Evolutionary conservation across 106 monocot genomes (phyloP).

Genomic region (Dioscorea dumetorum): DNA sequence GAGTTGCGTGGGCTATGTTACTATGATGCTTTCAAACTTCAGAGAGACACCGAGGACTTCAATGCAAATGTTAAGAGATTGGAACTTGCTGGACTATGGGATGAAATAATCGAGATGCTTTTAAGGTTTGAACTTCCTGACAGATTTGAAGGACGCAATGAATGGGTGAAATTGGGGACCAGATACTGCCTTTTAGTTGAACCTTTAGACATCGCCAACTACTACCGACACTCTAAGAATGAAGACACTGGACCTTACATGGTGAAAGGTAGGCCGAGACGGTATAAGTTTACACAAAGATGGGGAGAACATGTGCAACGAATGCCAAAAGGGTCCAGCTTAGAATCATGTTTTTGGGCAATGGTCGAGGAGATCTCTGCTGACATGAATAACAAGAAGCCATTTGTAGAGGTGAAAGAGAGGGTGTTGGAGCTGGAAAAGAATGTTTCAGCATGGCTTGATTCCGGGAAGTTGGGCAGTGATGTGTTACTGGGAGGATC

Average conservation of each 20-base stretch:
- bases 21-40: slow-evolving; percentile 51
- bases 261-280: slow-evolving; percentile 36
- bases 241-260: slow-evolving; percentile 54
- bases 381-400: slow-evolving; percentile 12
- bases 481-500: slow-evolving; percentile 31
- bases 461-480: slow-evolving; percentile 12
- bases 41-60: slow-evolving; percentile 32
- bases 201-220: slow-evolving; percentile 59
- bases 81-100: slow-evolving; percentile 53
- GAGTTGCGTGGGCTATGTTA: slow-evolving; percentile 34
- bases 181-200: slow-evolving; percentile 38
- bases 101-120: slow-evolving; percentile 55
- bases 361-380: slow-evolving; percentile 36
- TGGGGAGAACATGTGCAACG: slow-evolving; percentile 32
- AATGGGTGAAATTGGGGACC: slow-evolving; percentile 48
- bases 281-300: slow-evolving; percentile 37
- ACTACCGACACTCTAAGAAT: slow-evolving; percentile 47
- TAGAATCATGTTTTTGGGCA: slow-evolving; percentile 56
- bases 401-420: slow-evolving; percentile 18
- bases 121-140: slow-evolving; percentile 38
- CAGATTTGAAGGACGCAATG: slow-evolving; percentile 23
- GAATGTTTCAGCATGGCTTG: slow-evolving; percentile 18
- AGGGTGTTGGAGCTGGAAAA: slow-evolving; percentile 30
- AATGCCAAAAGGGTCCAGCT: slow-evolving; percentile 17
- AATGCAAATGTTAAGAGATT: slow-evolving; percentile 41